Base-by-base conservation (phyloP, 2,329 filamentous ascomycete genomes). In the Trichoderma guizhouense region DNA sequence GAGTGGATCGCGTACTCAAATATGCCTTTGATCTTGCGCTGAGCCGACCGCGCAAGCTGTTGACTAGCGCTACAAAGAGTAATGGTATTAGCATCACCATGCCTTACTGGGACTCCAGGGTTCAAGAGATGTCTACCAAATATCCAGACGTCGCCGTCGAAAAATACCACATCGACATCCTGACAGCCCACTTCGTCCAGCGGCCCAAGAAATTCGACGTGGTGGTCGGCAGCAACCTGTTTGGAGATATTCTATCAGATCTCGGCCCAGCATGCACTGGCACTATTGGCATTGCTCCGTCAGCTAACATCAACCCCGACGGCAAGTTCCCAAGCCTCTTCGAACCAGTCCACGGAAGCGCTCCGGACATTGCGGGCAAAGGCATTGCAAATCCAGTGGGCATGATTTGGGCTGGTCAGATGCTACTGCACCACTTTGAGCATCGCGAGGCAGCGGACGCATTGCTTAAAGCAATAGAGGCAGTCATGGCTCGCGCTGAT, bases 271-370 rank as follows among this genome's bases (percentile, higher is more conserved):
- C 91, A 0, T 83, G 92, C 12, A 90, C 91, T 1, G 91, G 91
- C 0, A 90, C 88, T 0, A 93, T 93, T 74, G 91, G 91, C 1
- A 92, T 93, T 69, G 91, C 91, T 0, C 91, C 91, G 0, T 92
- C 91, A 0, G 88, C 85, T 34, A 93, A 92, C 75, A 84, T 93
- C 9, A 69, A 69, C n/a, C 67, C 67, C n/a, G 67, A 32, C 2
- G 75, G 86, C 78, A 43, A 84, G 74, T 79, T 87, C 76, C 75
- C 88, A 72, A 86, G 84, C 36, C 85, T 90, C 81, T 90, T 90
- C 72, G 88, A 90, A 79, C 88, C 88, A 5, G 92, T 93, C 67
- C 92, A 93, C 79, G 92, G 90, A 86, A 88, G 77, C 60, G 92
- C 92, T 5, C 91, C 91, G 15, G 92, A 94, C 76, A 93, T 94